These are phyloP conservation scores for Lojkania enalia DNA, from an alignment of 2,329 filamentous ascomycete species.

Conservation along the genomic window DNA sequence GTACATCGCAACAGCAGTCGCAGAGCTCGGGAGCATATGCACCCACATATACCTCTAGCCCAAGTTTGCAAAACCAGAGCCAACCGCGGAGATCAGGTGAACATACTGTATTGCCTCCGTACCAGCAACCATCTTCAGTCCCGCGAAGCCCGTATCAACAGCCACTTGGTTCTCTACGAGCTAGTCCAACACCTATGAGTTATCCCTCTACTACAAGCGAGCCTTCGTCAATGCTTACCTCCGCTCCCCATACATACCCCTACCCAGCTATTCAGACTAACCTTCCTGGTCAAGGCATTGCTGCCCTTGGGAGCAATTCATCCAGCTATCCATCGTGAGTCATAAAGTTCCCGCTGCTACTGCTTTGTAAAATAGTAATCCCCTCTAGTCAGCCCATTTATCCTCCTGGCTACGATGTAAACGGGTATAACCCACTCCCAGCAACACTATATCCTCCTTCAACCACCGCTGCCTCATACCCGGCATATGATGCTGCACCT, in stretches of 20 bases:
- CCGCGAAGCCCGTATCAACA: constrained; percentile 40
- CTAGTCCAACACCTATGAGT: constrained; percentile 29
- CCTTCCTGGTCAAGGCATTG: constrained; percentile 27
- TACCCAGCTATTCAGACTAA: constrained; percentile 38
- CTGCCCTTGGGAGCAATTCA: constrained; percentile 29
- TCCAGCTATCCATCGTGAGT: constrained; percentile 40
- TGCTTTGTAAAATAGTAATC: constrained; percentile 13
- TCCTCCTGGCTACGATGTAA: constrained; percentile 39
- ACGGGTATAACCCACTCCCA: constrained; percentile 39
- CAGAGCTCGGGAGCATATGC: constrained; percentile 31
- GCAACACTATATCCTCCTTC: constrained; percentile 43
- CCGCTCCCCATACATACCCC: constrained; percentile 31
- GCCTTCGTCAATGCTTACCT: constrained; percentile 25
- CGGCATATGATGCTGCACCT: constrained; percentile 35
- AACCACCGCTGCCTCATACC: constrained; percentile 36
- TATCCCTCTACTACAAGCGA: constrained; percentile 26
- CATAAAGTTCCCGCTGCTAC: neutral
- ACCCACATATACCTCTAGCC: constrained; percentile 33
- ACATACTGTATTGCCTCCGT: constrained; percentile 34
- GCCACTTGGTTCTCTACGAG: constrained; percentile 31
- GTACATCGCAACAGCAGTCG: constrained; percentile 4
- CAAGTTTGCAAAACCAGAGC: constrained; percentile 27
- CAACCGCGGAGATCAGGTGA: constrained; percentile 34
- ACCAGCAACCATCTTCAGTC: constrained; percentile 33
- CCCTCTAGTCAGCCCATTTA: constrained; percentile 37